Percentiles rank a stretch among this genome's conserved stretches.
phyloP scores from a whole-genome alignment of 768 basidiomycete species.

The Boletus subparvulus region DNA sequence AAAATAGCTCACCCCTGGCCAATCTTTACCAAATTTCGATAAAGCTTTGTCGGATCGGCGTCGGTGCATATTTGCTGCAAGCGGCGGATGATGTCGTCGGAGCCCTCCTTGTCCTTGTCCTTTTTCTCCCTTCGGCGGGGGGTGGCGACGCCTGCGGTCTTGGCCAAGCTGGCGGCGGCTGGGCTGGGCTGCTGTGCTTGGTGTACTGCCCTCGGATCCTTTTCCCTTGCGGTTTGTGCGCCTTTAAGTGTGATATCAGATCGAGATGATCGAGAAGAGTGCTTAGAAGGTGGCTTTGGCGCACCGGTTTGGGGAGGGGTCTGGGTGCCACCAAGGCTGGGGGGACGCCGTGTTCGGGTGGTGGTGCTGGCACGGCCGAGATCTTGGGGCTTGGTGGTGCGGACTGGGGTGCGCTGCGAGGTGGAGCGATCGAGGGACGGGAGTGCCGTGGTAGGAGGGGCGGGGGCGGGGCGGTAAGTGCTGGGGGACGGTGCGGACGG shows the following conservation, averaged over 20 bases:
- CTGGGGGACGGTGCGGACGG: slow-evolving; percentile 42
- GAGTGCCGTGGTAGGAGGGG: slow-evolving; percentile 62
- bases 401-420: slow-evolving; percentile 74
- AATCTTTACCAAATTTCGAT: slow-evolving; percentile 92
- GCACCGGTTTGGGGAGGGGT: slow-evolving; percentile 33
- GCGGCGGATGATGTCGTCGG: slow-evolving; percentile 88
- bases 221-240: slow-evolving; percentile 33
- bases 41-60: slow-evolving; percentile 92
- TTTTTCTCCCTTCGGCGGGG: slow-evolving; percentile 87
- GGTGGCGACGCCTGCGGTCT: slow-evolving; percentile 70
- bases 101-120: slow-evolving; percentile 71
- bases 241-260: slow-evolving; percentile 57
- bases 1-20: slow-evolving; percentile 81
- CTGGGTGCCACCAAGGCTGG: slow-evolving; percentile 34
- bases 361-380: slow-evolving; percentile 70
- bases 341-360: slow-evolving; percentile 59
- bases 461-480: slow-evolving; percentile 70
- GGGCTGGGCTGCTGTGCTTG: slow-evolving; percentile 52
- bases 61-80: slow-evolving; percentile 95
- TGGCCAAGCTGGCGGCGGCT: slow-evolving; percentile 64
- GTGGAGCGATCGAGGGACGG: slow-evolving; percentile 84
- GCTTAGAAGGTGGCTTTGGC: slow-evolving; percentile 41
- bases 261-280: slow-evolving; percentile 57
- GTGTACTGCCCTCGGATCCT: slow-evolving; percentile 33
- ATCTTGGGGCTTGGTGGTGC: slow-evolving; percentile 42